Evolutionary conservation across 306 rosid species (phyloP).

Genomic region (Cicer chorassanicum): DNA sequence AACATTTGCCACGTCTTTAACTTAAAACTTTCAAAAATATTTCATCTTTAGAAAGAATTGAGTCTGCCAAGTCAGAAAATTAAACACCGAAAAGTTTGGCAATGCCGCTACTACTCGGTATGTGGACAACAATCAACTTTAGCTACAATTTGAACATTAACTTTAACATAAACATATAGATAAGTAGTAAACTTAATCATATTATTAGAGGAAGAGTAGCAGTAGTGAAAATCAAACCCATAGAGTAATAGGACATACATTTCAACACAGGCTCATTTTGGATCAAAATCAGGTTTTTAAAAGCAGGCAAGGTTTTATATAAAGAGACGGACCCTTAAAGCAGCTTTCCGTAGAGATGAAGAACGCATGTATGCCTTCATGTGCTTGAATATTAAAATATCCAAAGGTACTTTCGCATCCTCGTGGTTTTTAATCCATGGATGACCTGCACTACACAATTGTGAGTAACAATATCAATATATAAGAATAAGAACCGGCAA

Average conservation of each 20-base stretch:
- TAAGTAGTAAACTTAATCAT: background rate
- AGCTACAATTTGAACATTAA: conserved; percentile 17
- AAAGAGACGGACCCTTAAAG: conserved; percentile 75
- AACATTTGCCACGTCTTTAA: conserved; percentile 10
- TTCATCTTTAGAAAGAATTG: conserved; percentile 9
- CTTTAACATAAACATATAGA: background rate
- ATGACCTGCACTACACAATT: conserved; percentile 70
- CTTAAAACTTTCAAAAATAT: conserved; percentile 32
- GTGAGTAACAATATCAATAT: conserved; percentile 45
- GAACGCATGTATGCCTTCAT: conserved; percentile 89
- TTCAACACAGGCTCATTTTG: conserved; percentile 2
- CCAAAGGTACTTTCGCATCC: conserved; percentile 72
- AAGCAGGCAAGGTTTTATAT: conserved; percentile 10
- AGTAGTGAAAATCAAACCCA: conserved; percentile 14
- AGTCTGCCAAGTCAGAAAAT: conserved; percentile 23
- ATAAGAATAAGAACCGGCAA: conserved; percentile 32
- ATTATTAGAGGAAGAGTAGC: conserved; percentile 5
- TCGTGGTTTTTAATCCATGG: conserved; percentile 76
- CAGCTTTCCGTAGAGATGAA: conserved; percentile 86
- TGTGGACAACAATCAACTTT: conserved; percentile 15
- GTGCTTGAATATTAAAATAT: conserved; percentile 80
- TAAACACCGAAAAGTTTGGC: background rate
- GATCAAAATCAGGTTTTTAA: conserved; percentile 17
- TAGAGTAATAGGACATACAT: background rate
- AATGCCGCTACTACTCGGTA: background rate